These are phyloP conservation scores for Castanospermum australe DNA, from an alignment of 306 rosid species.

Conservation along the genomic window DNA sequence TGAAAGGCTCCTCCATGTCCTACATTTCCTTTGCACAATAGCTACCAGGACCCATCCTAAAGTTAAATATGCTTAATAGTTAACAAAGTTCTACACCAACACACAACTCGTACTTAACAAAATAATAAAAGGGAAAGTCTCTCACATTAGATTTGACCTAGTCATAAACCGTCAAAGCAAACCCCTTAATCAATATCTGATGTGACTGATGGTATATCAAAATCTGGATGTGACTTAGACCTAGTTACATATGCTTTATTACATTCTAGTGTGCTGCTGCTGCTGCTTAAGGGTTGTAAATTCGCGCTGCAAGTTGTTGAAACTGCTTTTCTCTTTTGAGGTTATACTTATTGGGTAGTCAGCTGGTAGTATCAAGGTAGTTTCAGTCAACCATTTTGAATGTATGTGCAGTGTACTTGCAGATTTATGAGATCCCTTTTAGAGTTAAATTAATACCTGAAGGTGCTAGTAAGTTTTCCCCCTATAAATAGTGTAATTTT, in stretches of 20 bases:
- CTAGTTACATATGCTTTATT: conserved; percentile 11
- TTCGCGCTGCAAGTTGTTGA: conserved; percentile 17
- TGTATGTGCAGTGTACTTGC: too few species aligned
- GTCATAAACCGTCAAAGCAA: background rate
- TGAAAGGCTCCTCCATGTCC: conserved; percentile 16
- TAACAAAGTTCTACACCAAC: background rate
- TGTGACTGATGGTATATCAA: conserved; percentile 21
- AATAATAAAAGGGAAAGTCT: background rate
- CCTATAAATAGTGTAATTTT: too few species aligned
- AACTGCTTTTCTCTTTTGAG: conserved; percentile 21
- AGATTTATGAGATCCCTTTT: background rate
- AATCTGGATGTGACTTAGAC: background rate
- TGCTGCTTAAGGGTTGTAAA: background rate
- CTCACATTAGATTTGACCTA: background rate
- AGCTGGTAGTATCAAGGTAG: too few species aligned
- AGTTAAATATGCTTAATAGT: background rate
- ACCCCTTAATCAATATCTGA: background rate
- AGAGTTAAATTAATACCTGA: too few species aligned
- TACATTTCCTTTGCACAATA: background rate
- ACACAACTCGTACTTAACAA: background rate
- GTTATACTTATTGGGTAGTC: background rate
- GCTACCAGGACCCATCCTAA: conserved; percentile 23
- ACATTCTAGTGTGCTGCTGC: background rate
- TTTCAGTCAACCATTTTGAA: conserved; percentile 1
- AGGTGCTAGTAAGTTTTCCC: too few species aligned